Conservation (phyloP, 2,329 filamentous ascomycete genomes). For the Cladophialophora exuberans region DNA sequence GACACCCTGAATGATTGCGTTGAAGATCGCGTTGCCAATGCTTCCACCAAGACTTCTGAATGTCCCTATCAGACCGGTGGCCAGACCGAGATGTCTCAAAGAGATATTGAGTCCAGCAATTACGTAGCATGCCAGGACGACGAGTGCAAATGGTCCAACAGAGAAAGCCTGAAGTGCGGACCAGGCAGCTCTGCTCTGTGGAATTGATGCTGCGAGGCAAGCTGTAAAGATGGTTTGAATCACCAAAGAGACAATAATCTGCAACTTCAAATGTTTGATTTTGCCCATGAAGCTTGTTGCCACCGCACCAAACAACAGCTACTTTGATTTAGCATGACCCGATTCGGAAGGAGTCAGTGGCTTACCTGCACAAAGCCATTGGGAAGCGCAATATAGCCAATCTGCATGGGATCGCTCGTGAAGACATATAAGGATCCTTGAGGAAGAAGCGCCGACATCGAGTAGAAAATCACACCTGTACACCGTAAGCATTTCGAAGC, state of each 20-base stretch:
- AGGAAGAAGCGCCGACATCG: constrained; percentile 51
- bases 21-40: constrained; percentile 33
- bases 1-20: constrained; percentile 28
- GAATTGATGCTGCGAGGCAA: constrained; percentile 10
- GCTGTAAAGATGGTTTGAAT: constrained; percentile 33
- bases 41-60: constrained; percentile 24
- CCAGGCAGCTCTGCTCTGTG: constrained; percentile 22
- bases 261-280: constrained; percentile 21
- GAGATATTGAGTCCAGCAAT: constrained; percentile 11
- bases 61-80: constrained; percentile 15
- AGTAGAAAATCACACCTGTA: constrained; percentile 50
- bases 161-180: constrained; percentile 29
- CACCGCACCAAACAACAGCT: constrained; percentile 14
- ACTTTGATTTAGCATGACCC: too few relatives aligned
- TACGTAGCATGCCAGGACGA: constrained; percentile 1
- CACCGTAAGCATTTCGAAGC: neutral
- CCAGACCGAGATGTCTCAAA: constrained; percentile 7
- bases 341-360: too few relatives aligned
- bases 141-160: neutral
- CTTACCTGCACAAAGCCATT: constrained; percentile 15
- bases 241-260: constrained; percentile 24
- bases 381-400: constrained; percentile 45
- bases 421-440: constrained; percentile 47
- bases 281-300: constrained; percentile 15
- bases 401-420: constrained; percentile 42